Conservation (phyloP, 2,329 filamentous ascomycete species). For the Epichloe elymi region DNA sequence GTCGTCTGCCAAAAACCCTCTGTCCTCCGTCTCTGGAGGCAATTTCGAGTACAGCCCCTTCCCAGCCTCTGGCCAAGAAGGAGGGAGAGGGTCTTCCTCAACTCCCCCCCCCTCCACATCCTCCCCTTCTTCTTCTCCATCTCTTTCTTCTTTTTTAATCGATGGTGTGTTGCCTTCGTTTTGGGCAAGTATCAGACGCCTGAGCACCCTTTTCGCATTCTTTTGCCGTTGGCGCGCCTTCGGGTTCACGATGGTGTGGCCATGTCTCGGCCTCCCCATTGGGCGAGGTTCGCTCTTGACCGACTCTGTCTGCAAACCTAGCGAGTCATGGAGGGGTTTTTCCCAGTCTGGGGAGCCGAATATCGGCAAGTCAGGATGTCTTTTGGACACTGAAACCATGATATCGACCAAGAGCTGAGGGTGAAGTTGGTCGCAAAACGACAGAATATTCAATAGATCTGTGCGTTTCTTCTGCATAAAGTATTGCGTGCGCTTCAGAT, state of each 20-base stretch:
- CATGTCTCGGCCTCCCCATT: slow-evolving; percentile 16
- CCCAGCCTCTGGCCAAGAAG: slow-evolving; percentile 27
- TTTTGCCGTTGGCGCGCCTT: slow-evolving; percentile 20
- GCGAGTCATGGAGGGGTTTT: slow-evolving; percentile 3
- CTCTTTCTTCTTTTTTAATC: slow-evolving; percentile 17
- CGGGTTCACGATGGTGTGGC: slow-evolving; percentile 14
- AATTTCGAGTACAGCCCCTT: slow-evolving; percentile 27
- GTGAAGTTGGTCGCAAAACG: slow-evolving; percentile 27
- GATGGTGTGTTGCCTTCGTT: slow-evolving; percentile 15
- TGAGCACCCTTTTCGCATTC: slow-evolving; percentile 20
- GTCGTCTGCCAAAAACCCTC: slow-evolving; percentile 22
- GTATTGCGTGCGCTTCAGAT: slow-evolving; percentile 23
- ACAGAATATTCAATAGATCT: slow-evolving; percentile 27
- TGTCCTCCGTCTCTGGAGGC: slow-evolving; percentile 24
- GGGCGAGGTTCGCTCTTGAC: slow-evolving; percentile 4
- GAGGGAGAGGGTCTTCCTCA: slow-evolving; percentile 20
- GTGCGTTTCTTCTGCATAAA: slow-evolving; percentile 24
- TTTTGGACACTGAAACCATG: slow-evolving; percentile 29
- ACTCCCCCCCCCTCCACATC: not conserved
- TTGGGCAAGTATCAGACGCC: slow-evolving; percentile 15
- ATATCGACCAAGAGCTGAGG: slow-evolving; percentile 29
- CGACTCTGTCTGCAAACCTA: not conserved
- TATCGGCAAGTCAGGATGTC: slow-evolving; percentile 28
- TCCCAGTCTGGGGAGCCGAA: slow-evolving; percentile 30
- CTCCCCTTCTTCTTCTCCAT: not conserved